Percentiles rank a stretch among this genome's conserved stretches.
These are phyloP conservation scores for Boletus subcaerulescens DNA, from an alignment of 768 basidiomycete species.

Conservation along the genomic window DNA sequence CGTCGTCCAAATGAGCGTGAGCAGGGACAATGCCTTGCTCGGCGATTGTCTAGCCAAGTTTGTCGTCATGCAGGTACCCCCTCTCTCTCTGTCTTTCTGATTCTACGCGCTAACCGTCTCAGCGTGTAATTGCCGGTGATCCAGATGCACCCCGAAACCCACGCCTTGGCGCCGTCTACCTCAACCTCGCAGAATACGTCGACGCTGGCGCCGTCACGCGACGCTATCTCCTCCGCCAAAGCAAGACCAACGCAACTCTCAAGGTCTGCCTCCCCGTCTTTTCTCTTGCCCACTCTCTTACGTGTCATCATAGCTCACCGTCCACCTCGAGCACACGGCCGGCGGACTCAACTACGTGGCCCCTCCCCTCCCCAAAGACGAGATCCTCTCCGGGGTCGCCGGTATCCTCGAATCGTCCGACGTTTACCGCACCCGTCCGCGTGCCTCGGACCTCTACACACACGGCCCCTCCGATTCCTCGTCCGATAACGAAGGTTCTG, in stretches of 20 bases:
- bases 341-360: conserved; percentile 57
- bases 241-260: conserved; percentile 76
- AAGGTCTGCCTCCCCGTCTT: conserved; percentile 41
- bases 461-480: conserved; percentile 27
- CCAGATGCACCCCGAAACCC: conserved; percentile 54
- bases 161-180: conserved; percentile 59
- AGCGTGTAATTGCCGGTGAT: conserved; percentile 59
- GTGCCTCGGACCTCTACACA: conserved; percentile 46
- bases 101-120: not conserved
- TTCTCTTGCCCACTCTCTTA: not conserved
- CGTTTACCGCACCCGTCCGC: conserved; percentile 49
- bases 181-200: conserved; percentile 77
- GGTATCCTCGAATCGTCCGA: conserved; percentile 56
- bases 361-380: conserved; percentile 68
- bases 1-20: conserved; percentile 58
- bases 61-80: conserved; percentile 51
- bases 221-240: conserved; percentile 64
- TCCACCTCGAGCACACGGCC: conserved; percentile 52
- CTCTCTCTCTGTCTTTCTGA: not conserved
- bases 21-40: conserved; percentile 48
- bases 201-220: conserved; percentile 55
- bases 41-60: conserved; percentile 62
- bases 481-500: conserved; percentile 9
- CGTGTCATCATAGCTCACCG: conserved; percentile 45
- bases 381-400: conserved; percentile 67